Evolutionary conservation across 2,329 filamentous ascomycete species (phyloP).

Genomic region (Aspergillus sp.): DNA sequence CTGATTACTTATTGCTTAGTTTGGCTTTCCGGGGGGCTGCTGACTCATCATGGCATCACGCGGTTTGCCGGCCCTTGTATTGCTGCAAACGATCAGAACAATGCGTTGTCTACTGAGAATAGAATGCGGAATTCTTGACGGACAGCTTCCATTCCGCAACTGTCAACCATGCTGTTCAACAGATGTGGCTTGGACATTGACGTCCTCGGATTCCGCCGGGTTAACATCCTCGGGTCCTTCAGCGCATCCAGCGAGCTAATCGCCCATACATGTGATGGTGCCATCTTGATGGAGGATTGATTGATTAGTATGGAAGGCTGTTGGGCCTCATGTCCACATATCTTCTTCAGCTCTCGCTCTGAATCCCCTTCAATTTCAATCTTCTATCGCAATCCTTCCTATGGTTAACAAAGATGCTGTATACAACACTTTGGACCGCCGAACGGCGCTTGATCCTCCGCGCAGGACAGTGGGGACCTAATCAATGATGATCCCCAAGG

Average conservation of each 20-base stretch:
- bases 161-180: neutral
- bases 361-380: too few relatives aligned
- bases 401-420: too few relatives aligned
- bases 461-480: too few relatives aligned
- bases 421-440: too few relatives aligned
- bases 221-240: constrained; percentile 10
- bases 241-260: constrained; percentile 1
- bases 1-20: constrained; percentile 3
- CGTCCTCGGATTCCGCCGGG: constrained; percentile 10
- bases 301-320: too few relatives aligned
- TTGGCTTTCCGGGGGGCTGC: neutral
- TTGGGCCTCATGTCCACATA: too few relatives aligned
- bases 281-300: neutral
- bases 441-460: too few relatives aligned
- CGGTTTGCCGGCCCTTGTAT: constrained; percentile 5
- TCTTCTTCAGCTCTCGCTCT: too few relatives aligned
- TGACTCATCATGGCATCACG: constrained; percentile 30
- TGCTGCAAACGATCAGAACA: constrained; percentile 8
- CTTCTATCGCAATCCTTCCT: too few relatives aligned
- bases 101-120: too few relatives aligned
- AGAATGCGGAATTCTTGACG: too few relatives aligned
- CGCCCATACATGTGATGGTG: constrained; percentile 12
- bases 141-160: neutral
- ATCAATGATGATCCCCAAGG: too few relatives aligned
- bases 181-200: neutral